phyloP scores from a whole-genome alignment of 2,329 filamentous ascomycete species.

The Aspergillus aculeatus region DNA sequence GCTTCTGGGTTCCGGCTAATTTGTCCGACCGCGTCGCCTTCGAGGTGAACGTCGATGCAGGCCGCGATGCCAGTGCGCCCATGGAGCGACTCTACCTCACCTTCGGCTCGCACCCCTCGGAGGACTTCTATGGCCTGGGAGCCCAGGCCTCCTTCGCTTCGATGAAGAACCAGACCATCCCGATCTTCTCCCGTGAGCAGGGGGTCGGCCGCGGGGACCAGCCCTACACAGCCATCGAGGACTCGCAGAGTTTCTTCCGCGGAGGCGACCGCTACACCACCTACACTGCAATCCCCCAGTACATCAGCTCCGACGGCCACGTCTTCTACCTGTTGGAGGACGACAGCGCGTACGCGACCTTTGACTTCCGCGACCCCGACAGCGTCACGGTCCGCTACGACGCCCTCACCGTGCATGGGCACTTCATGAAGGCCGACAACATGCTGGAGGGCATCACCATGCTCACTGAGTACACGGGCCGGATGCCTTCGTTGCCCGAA shows the following conservation, averaged over 20 bases:
- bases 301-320: conserved; percentile 25
- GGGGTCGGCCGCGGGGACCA: conserved; percentile 27
- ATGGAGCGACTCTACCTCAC: neutral
- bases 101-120: conserved; percentile 19
- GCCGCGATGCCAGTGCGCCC: no score
- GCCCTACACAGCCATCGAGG: conserved; percentile 16
- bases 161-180: conserved; percentile 26
- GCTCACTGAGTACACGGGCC: conserved; percentile 35
- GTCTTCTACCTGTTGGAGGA: conserved; percentile 31
- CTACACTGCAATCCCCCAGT: conserved; percentile 28
- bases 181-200: conserved; percentile 26
- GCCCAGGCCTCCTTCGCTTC: conserved; percentile 26
- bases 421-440: neutral
- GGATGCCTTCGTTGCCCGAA: conserved; percentile 33
- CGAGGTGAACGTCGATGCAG: no score
- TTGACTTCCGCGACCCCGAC: conserved; percentile 27
- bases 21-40: neutral
- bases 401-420: no score
- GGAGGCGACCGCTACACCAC: conserved; percentile 35
- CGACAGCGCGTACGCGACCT: conserved; percentile 33
- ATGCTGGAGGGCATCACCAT: conserved; percentile 35
- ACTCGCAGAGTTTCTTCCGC: conserved; percentile 21
- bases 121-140: conserved; percentile 28
- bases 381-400: no score
- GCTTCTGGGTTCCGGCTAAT: neutral